Evolutionary conservation across 208 protist species (phyloP), one percentile per base, ranked within the genome.

Genomic region (Phytomonas francai): DNA sequence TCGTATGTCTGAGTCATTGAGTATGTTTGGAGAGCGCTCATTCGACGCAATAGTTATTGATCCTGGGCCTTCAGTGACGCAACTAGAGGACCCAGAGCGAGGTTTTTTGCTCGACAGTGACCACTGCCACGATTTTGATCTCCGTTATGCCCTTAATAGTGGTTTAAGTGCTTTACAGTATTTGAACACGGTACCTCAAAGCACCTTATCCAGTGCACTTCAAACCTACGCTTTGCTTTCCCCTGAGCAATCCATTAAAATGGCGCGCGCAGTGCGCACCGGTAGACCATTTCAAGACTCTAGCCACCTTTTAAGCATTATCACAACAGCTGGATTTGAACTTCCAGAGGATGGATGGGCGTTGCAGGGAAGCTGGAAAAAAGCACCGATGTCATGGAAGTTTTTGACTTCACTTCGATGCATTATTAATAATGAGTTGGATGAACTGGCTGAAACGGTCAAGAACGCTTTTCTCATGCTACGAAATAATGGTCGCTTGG

Each of bases 1-100:
- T 34, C 73, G 63, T 5, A 93, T 96, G 86, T 96, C 90, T 4
- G 85, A 92, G 68, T 79, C 81, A 5, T 74, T 83, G 36, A 71
- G 78, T 29, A 84, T 96, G 84, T 96, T 96, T 73, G 90, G 90
- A 14, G 87, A 93, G 73, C 59, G 81, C 0, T 64, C 80, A 11
- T 96, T 96, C 71, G 90, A 96, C 59, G 83, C 90, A 28, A 79
- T 96, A 4, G 86, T 96, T 74, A 93, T 96, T 33, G 90, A 96
- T 67, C 72, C 87, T 28, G 90, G 90, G 0, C 85, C 87, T 3
- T 93, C 90, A 7, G 25, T 81, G 2, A 89, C 85, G 22, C 90
- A 96, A 60, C 74, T 93, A 4, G 87, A 84, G 67, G 76, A 93
- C 59, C 87, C 87, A 1, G 80, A 78, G 57, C 78, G 90, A 12